Percentiles rank a stretch among this genome's conserved stretches.
These are phyloP conservation scores for Furcasterigmium furcatum DNA, from an alignment of 2,329 filamentous ascomycete species.

Conservation along the genomic window DNA sequence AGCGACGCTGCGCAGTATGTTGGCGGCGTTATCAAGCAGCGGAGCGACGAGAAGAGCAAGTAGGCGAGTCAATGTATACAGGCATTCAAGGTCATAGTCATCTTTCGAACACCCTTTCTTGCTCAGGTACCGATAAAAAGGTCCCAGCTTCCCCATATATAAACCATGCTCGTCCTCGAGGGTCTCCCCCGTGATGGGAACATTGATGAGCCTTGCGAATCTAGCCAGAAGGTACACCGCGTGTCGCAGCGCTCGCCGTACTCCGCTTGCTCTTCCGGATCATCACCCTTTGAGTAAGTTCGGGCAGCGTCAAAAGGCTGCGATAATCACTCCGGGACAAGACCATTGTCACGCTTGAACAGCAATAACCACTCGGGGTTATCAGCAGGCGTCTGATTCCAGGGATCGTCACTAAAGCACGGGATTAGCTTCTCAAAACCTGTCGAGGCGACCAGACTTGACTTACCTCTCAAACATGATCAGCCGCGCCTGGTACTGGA, in stretches of 20 bases:
- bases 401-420: slow-evolving; percentile 23
- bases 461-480: slow-evolving; percentile 25
- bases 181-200: not conserved
- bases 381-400: slow-evolving; percentile 33
- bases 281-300: not conserved
- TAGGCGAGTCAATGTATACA: too few species aligned
- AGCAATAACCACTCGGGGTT: slow-evolving; percentile 23
- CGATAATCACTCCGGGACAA: not conserved
- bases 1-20: not conserved
- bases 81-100: too few species aligned
- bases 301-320: not conserved
- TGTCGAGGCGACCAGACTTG: not conserved
- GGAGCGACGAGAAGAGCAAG: not conserved
- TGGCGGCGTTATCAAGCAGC: not conserved
- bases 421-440: not conserved
- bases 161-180: not conserved
- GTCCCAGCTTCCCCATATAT: not conserved
- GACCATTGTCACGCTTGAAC: slow-evolving; percentile 4
- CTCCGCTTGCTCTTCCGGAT: not conserved
- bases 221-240: not conserved
- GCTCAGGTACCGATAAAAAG: too few species aligned
- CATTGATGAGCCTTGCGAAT: not conserved
- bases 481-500: slow-evolving; percentile 27
- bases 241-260: not conserved
- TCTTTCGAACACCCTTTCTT: too few species aligned